Evolutionary conservation across 2,329 filamentous ascomycete genomes (phyloP), one percentile per base, ranked within the genome.

Genomic region (Pseudocercospora crystallina): DNA sequence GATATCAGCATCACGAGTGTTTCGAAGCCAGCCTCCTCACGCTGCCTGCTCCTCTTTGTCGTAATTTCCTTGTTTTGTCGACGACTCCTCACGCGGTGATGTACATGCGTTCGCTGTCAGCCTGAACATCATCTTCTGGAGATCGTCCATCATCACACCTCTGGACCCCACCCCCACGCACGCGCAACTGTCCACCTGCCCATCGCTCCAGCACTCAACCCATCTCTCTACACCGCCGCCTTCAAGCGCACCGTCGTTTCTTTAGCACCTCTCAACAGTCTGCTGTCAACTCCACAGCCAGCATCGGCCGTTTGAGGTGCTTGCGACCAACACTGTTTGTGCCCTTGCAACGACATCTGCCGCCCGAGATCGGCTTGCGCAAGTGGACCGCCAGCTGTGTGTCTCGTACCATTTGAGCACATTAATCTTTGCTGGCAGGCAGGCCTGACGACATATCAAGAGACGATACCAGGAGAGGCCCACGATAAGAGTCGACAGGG

Each of bases 341-440:
- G 20, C 20, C 20, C 20, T 26, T 7, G 20, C 20, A 26, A 26
- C 20, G 20, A 26, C 20, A 3, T 26, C 35, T 9, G 35, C 35
- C 9, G 10, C 35, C 35, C 35, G n/a, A 38, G 35, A 38, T 38
- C 35, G 35, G 35, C 35, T 38, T 15, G 35, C 3, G 9, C 39
- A 43, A 8, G 46, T 37, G 38, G 20, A 35, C 38, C 45, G 34
- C 20, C 17, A 41, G 36, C 37, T 41, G 45, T 29, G 45, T 31
- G 10, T 29, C 38, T 40, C 30, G 31, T 17, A 42, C 40, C 26
- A 43, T 34, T 30, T 48, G 37, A 48, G 37, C 45, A 42, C 29
- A 26, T 26, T 26, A 26, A 26, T 26, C 26, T 48, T 42, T 14
- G 38, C 37, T 33, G 38, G 31, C 29, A 13, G 35, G 4, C 7